These are phyloP conservation scores for Pseudevernia furfuracea DNA, from an alignment of 495 filamentous ascomycete species.

Conservation along the genomic window DNA sequence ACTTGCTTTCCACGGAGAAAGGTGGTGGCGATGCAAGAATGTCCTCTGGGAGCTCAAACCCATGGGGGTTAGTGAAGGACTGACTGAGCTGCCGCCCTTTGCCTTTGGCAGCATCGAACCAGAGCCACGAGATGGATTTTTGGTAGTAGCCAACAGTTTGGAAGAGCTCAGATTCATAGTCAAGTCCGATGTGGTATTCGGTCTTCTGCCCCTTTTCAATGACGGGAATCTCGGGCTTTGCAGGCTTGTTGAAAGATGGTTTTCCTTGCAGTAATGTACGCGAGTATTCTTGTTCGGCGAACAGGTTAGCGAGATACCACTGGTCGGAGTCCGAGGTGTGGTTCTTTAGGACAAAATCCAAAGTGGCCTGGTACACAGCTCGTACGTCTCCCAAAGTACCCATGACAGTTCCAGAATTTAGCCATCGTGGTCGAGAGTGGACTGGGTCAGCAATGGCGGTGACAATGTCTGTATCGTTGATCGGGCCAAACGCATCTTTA, in stretches of 20 bases:
- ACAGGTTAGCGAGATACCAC: slow-evolving; percentile 45
- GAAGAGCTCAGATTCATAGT: slow-evolving; percentile 30
- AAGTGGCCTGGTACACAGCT: slow-evolving; percentile 26
- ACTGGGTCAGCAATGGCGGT: slow-evolving; percentile 4
- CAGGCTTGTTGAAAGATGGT: slow-evolving; percentile 33
- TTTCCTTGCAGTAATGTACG: slow-evolving; percentile 38
- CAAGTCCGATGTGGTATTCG: slow-evolving; percentile 32
- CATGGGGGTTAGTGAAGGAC: slow-evolving; percentile 29
- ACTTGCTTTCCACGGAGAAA: slow-evolving; percentile 31
- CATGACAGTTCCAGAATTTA: slow-evolving; percentile 28
- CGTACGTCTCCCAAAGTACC: slow-evolving; percentile 27
- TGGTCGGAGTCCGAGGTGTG: slow-evolving; percentile 33
- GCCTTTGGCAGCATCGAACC: slow-evolving; percentile 14
- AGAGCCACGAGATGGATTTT: slow-evolving; percentile 18
- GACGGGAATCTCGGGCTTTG: slow-evolving; percentile 37
- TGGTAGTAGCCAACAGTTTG: slow-evolving; percentile 26
- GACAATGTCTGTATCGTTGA: slow-evolving; percentile 12
- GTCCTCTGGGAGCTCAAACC: slow-evolving; percentile 37
- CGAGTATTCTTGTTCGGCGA: slow-evolving; percentile 48
- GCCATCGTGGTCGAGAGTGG: slow-evolving; percentile 20
- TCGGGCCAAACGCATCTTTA: slow-evolving; percentile 21
- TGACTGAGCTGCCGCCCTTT: slow-evolving; percentile 6
- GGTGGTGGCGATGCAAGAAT: slow-evolving; percentile 31
- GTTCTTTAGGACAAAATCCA: slow-evolving; percentile 18
- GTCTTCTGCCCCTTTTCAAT: slow-evolving; percentile 31